Conservation (phyloP, 768 basidiomycete species). For the Trametes elegans region DNA sequence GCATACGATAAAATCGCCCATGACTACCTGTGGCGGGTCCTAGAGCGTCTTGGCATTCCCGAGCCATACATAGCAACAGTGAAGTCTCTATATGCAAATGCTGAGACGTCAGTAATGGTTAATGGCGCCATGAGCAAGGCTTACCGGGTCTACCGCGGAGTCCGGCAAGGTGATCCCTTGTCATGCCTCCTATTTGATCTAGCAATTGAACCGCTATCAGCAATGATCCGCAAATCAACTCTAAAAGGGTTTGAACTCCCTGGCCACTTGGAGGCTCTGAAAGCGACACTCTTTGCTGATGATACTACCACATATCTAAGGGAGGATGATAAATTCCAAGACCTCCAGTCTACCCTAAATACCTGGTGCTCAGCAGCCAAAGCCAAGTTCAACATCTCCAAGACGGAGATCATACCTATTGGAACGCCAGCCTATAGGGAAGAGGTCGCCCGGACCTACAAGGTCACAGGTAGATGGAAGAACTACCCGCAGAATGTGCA, state of each 20-base stretch:
- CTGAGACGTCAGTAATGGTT: not conserved
- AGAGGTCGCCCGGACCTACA: not conserved
- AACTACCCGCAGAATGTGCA: not conserved
- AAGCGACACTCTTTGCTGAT: not conserved
- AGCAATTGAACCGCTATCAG: not conserved
- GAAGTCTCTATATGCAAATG: not conserved
- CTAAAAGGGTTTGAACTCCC: not conserved
- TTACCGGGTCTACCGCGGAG: not conserved
- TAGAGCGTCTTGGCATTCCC: slow-evolving; percentile 5
- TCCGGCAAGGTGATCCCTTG: not conserved
- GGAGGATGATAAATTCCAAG: not conserved
- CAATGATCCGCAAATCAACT: not conserved
- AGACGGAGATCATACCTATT: not conserved
- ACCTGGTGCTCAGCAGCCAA: not conserved
- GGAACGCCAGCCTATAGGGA: not conserved
- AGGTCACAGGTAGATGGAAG: not conserved
- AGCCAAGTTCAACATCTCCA: not conserved
- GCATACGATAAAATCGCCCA: slow-evolving; percentile 16
- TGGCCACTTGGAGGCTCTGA: not conserved
- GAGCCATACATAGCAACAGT: slow-evolving; percentile 24
- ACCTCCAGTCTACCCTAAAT: not conserved
- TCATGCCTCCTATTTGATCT: not conserved
- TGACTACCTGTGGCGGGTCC: slow-evolving; percentile 13
- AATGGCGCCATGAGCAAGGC: not conserved
- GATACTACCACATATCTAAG: not conserved